A percentile compares a stretch with the other conserved stretches of the same genome.
Evolutionary conservation across 352 stramenopile genomes (phyloP).

Genomic region (Phytophthora multivora): DNA sequence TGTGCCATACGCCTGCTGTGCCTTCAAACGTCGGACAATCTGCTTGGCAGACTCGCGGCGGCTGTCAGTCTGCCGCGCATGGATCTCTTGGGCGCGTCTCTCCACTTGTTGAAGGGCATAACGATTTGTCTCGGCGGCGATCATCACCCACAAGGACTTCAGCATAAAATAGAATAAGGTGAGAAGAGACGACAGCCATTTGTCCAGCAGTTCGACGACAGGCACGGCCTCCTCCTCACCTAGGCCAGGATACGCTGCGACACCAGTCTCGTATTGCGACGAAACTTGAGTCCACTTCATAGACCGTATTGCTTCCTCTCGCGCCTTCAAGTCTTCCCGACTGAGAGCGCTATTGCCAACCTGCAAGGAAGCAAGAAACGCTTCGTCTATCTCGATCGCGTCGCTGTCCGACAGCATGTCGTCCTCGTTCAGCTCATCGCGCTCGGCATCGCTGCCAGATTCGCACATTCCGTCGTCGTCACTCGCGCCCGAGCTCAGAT

Average conservation of each 20-base stretch:
- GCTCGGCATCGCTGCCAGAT: no score
- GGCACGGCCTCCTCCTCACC: background rate
- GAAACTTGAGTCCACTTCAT: background rate
- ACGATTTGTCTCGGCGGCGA: background rate
- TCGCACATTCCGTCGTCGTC: no score
- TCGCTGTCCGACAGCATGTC: background rate
- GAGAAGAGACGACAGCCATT: background rate
- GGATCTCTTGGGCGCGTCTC: background rate
- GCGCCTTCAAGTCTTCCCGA: background rate
- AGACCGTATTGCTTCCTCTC: background rate
- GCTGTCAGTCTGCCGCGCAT: background rate
- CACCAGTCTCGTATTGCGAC: background rate
- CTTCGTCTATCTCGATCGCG: background rate
- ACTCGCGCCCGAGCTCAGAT: no score
- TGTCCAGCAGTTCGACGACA: background rate
- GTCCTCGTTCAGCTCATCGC: background rate
- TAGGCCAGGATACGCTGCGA: background rate
- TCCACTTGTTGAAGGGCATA: background rate
- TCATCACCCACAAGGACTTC: background rate
- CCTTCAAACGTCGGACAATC: background rate
- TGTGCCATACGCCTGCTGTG: background rate
- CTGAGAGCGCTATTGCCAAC: background rate
- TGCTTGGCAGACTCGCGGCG: background rate
- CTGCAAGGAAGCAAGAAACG: background rate
- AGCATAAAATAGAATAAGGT: background rate